Conservation (phyloP, 2,329 filamentous ascomycete species). For the Penicillium digitatum region DNA sequence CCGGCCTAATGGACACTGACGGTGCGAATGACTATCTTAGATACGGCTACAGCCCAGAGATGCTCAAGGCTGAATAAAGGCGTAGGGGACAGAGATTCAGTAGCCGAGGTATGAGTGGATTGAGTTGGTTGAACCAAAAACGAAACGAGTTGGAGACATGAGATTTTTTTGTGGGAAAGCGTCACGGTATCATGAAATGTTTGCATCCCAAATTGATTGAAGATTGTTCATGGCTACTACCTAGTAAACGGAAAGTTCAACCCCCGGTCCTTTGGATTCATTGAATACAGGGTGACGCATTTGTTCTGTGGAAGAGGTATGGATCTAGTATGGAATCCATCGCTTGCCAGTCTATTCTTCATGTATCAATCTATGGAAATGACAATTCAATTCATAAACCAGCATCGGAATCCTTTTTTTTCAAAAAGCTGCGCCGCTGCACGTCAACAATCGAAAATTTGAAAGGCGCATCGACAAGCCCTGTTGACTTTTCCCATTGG, state of each 20-base stretch:
- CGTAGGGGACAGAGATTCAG: background rate
- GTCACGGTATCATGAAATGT: background rate
- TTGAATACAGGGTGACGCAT: no score
- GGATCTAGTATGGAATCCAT: background rate
- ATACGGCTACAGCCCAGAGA: background rate
- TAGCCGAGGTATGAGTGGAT: background rate
- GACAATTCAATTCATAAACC: background rate
- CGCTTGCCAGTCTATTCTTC: background rate
- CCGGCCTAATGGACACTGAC: background rate
- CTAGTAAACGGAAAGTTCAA: no score
- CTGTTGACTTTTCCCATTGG: background rate
- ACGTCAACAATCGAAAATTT: background rate
- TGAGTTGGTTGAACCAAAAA: background rate
- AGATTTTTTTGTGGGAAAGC: background rate
- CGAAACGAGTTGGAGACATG: background rate
- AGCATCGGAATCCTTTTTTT: background rate
- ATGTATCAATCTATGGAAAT: background rate
- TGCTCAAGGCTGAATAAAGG: background rate
- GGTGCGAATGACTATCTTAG: background rate
- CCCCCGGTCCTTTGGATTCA: no score
- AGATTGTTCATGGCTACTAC: no score
- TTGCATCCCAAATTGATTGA: background rate
- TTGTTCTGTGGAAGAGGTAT: no score
- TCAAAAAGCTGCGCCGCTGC: background rate
- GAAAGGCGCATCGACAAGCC: background rate